phyloP scores from a whole-genome alignment of 345 rosid genomes.

The Psidium guajava region DNA sequence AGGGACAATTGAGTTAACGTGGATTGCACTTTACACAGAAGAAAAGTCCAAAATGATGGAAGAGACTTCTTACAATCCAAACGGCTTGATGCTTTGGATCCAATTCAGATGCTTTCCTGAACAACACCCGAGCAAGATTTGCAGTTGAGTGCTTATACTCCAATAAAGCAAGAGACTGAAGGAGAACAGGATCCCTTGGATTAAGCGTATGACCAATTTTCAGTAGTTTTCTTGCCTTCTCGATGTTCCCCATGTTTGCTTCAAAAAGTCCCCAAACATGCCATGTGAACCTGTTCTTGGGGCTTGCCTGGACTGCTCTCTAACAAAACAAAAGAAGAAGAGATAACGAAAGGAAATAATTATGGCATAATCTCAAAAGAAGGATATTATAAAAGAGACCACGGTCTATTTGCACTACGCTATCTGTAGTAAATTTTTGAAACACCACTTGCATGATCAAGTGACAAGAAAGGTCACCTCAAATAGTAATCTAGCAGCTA shows the following conservation, averaged over 20 bases:
- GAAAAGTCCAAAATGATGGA: not conserved
- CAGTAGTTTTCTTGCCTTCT: conserved; percentile 72
- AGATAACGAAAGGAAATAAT: not conserved
- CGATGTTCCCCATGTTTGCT: conserved; percentile 54
- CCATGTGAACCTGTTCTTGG: conserved; percentile 95
- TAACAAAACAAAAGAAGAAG: conserved; percentile 7
- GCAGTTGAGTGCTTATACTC: conserved; percentile 80
- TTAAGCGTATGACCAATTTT: conserved; percentile 88
- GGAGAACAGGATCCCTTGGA: conserved; percentile 91
- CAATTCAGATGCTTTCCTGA: conserved; percentile 74
- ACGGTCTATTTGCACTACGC: not conserved
- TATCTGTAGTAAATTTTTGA: not conserved
- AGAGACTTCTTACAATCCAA: conserved; percentile 72
- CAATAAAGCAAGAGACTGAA: conserved; percentile 84
- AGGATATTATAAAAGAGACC: not conserved
- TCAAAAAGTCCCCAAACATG: conserved; percentile 96
- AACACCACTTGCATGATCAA: not conserved
- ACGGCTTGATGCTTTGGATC: conserved; percentile 90
- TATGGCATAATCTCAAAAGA: not conserved
- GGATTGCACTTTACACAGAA: not conserved
- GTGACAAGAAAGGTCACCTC: conserved; percentile 41
- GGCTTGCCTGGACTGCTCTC: conserved; percentile 96
- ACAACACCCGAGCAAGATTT: conserved; percentile 59
- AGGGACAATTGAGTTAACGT: not conserved
- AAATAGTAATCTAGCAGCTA: conserved; percentile 68